Evolutionary conservation across 257 asterid species (phyloP).

Genomic region (Cruciata laevipes): DNA sequence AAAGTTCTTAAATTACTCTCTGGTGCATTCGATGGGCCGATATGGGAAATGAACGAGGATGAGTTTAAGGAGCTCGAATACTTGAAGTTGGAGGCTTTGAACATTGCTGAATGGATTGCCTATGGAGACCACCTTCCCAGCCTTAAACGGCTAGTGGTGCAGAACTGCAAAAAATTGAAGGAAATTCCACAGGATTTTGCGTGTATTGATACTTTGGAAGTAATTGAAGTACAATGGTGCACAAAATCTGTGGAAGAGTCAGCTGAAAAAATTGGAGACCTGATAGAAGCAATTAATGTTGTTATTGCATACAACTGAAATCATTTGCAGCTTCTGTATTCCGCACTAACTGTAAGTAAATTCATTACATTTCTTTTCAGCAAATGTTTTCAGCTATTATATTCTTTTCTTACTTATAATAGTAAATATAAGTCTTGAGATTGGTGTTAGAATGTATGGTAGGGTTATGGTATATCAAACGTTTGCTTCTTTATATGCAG

Average conservation of each 20-base stretch:
- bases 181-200: background rate
- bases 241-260: slow-evolving; percentile 2
- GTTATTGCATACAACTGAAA: background rate
- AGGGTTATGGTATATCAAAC: too few species aligned
- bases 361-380: too few species aligned
- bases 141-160: background rate
- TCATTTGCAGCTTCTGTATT: too few species aligned
- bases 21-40: slow-evolving; percentile 4
- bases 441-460: too few species aligned
- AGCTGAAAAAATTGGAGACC: background rate
- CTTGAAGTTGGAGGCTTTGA: slow-evolving; percentile 2
- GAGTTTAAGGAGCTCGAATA: background rate
- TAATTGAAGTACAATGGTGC: slow-evolving; percentile 4
- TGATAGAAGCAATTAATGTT: background rate
- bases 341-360: background rate
- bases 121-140: slow-evolving; percentile 1
- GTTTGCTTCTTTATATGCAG: too few species aligned
- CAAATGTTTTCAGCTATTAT: too few species aligned
- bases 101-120: slow-evolving; percentile 1
- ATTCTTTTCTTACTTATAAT: too few species aligned
- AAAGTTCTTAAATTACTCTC: slow-evolving; percentile 1
- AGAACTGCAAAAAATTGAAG: background rate
- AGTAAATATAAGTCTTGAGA: too few species aligned
- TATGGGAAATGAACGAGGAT: background rate
- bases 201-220: background rate